Evolutionary conservation across 148 eudicot genomes (phyloP), one percentile per base, ranked within the genome.

Genomic region (Rheum nobile): DNA sequence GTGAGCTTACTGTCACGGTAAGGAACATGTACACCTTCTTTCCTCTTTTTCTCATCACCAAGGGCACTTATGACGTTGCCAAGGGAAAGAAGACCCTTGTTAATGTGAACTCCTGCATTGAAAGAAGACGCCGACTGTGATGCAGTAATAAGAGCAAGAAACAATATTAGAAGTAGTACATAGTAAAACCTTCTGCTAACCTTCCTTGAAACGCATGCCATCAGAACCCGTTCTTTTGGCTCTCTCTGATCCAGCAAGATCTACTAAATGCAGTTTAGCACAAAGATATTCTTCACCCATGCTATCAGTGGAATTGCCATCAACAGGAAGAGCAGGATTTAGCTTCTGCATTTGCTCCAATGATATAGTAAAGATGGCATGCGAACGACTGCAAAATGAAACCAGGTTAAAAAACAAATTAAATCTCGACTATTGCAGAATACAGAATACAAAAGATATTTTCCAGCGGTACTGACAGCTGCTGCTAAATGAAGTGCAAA

Each of bases 131-230:
- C 67, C 22, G 19, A 21, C 59, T 71, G 67, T 31, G 39, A 70
- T 35, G 77, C 39, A 65, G 39, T 37, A 52, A 59, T 73, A 75
- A 39, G 34, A 73, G 57, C 74, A 77, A 67, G 72, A 75, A 41
- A 67, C 26, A 48, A 24, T 59, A 43, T 8, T 13, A 72, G 48
- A 69, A 24, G 50, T 55, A 47, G 57, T 35, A 73, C 1, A 29
- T 38, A 21, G 46, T 9, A 69, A 63, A 70, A 28, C 17, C 19
- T 44, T 42, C 52, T 28, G 29, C 80, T 65, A 74, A 88, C 99
- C 97, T 91, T 95, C 99, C 82, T 95, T 95, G 77, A 95, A 95
- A 73, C 99, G 99, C 85, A 95, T 82, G 81, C 99, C 99, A 87
- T 95, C 99, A 76, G 99, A 95, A 70, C 99, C 99, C 19, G 99